Conservation (phyloP, 495 filamentous ascomycete species). For the Annulohypoxylon bovei region DNA sequence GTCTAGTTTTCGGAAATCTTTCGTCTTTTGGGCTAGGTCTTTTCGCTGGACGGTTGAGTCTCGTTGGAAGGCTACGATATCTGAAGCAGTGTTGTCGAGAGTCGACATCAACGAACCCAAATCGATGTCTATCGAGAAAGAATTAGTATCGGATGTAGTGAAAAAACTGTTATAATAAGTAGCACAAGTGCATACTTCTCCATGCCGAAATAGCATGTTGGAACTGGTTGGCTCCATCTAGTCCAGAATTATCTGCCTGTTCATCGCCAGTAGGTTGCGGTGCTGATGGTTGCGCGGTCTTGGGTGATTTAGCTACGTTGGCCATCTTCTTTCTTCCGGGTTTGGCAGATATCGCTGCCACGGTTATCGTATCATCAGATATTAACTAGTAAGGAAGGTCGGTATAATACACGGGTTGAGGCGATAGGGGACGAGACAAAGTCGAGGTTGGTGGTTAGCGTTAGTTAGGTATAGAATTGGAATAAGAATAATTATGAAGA, state of each 20-base stretch:
- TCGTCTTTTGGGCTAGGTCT: slow-evolving; percentile 97
- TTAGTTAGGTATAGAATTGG: slow-evolving; percentile 1
- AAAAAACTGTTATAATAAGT: slow-evolving; percentile 11
- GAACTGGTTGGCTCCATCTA: slow-evolving; percentile 84
- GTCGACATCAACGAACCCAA: slow-evolving; percentile 84
- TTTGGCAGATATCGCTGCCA: slow-evolving; percentile 42
- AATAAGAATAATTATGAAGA: slow-evolving; percentile 31
- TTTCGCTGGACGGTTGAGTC: slow-evolving; percentile 94
- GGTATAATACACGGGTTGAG: background rate
- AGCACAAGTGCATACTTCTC: slow-evolving; percentile 74
- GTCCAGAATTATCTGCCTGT: slow-evolving; percentile 30
- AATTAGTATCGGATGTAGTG: slow-evolving; percentile 45
- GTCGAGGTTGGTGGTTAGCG: background rate
- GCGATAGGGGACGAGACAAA: background rate
- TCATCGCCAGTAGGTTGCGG: slow-evolving; percentile 28
- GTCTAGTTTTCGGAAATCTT: slow-evolving; percentile 95
- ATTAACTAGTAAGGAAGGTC: background rate
- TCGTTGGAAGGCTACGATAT: slow-evolving; percentile 90
- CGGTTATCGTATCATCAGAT: slow-evolving; percentile 44
- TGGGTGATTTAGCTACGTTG: slow-evolving; percentile 30
- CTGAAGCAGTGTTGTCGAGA: slow-evolving; percentile 89
- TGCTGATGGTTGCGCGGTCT: slow-evolving; percentile 35
- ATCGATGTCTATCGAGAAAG: slow-evolving; percentile 74
- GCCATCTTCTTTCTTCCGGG: slow-evolving; percentile 26
- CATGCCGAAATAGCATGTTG: slow-evolving; percentile 94